A percentile compares a stretch with the other conserved stretches of the same genome.
These are phyloP conservation scores for Nemania serpens DNA, from an alignment of 2,329 filamentous ascomycete genomes.

Conservation along the genomic window DNA sequence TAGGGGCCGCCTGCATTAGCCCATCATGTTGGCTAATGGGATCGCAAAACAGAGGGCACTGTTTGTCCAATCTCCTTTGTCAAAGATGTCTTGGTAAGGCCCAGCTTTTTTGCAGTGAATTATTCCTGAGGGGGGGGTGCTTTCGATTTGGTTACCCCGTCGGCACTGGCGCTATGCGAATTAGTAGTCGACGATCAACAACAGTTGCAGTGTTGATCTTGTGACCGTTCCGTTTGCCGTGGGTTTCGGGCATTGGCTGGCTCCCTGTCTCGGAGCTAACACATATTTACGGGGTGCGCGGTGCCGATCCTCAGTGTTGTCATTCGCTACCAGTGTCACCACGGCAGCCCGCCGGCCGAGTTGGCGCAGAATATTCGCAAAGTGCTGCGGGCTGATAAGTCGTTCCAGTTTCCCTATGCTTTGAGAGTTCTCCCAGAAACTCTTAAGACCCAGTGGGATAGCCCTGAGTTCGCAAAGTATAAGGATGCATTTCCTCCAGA, in stretches of 20 bases:
- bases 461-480: slow-evolving; percentile 66
- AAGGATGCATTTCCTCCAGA: slow-evolving; percentile 72
- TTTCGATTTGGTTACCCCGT: slow-evolving; percentile 18
- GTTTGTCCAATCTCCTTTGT: slow-evolving; percentile 85
- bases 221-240: slow-evolving; percentile 25
- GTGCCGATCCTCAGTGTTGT: slow-evolving; percentile 20
- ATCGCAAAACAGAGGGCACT: slow-evolving; percentile 68
- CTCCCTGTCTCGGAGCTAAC: slow-evolving; percentile 15
- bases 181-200: slow-evolving; percentile 31
- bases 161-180: slow-evolving; percentile 28
- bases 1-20: slow-evolving; percentile 41
- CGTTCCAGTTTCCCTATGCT: slow-evolving; percentile 74
- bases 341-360: slow-evolving; percentile 4
- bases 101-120: slow-evolving; percentile 22
- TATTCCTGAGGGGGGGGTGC: not conserved
- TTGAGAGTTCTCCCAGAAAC: slow-evolving; percentile 67
- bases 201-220: slow-evolving; percentile 22
- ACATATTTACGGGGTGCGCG: slow-evolving; percentile 15
- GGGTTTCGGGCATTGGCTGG: slow-evolving; percentile 17
- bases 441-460: slow-evolving; percentile 70
- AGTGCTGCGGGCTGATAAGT: slow-evolving; percentile 14
- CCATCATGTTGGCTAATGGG: slow-evolving; percentile 48
- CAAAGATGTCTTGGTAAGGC: slow-evolving; percentile 78
- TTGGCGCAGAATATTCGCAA: slow-evolving; percentile 3
- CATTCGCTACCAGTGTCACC: slow-evolving; percentile 15